These are phyloP conservation scores for Alternaria solani DNA, from an alignment of 2,329 filamentous ascomycete species.

Conservation along the genomic window DNA sequence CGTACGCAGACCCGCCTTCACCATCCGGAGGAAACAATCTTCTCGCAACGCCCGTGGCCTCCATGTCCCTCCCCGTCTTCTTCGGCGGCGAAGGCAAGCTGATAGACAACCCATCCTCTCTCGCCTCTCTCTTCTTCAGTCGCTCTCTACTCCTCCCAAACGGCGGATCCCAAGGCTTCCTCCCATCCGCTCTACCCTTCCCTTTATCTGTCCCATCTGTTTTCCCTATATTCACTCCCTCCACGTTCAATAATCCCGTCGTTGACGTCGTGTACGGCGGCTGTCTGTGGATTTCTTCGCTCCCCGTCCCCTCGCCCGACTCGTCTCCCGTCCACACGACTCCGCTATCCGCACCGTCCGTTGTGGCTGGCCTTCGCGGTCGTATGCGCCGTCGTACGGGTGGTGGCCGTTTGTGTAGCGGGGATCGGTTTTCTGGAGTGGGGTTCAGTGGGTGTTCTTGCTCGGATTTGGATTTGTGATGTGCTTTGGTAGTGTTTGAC, in stretches of 20 bases:
- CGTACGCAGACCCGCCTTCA: neutral
- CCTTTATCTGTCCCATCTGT: neutral
- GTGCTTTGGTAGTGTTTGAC: neutral
- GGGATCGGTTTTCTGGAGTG: constrained; percentile 22
- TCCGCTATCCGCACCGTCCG: constrained; percentile 20
- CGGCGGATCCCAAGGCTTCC: constrained; percentile 41
- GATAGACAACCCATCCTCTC: neutral
- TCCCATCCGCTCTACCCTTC: constrained; percentile 4
- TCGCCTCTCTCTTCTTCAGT: neutral
- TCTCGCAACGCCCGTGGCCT: neutral
- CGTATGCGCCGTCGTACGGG: constrained; percentile 17
- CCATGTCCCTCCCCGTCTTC: constrained; percentile 3
- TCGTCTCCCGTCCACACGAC: constrained; percentile 2
- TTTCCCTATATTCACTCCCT: neutral
- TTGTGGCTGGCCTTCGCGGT: constrained; percentile 1
- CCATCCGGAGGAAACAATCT: neutral
- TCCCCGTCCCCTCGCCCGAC: neutral
- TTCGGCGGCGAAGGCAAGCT: constrained; percentile 2
- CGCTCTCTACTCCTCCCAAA: constrained; percentile 22
- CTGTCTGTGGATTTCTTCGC: constrained; percentile 4
- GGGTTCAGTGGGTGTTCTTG: constrained; percentile 13
- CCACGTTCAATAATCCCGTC: neutral
- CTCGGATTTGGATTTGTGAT: neutral
- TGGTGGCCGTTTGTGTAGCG: constrained; percentile 18
- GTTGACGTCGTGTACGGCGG: neutral